Base-by-base conservation (phyloP, 163 green algal species). In the Chlamydomonas reinhardtii region DNA sequence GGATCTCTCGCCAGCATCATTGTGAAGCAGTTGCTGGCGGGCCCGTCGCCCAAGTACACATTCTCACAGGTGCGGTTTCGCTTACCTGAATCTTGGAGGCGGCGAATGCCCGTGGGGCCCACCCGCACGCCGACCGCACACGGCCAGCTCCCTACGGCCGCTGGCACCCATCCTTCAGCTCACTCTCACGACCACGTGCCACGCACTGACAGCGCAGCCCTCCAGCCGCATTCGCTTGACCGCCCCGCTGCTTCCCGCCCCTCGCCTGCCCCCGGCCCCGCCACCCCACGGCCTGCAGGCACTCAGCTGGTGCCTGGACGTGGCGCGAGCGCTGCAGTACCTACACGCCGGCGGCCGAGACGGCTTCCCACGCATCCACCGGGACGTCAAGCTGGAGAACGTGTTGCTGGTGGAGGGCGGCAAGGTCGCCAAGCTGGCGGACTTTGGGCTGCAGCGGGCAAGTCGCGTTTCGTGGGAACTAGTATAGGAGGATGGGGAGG, bases 351-450 rank as follows among this genome's bases (percentile, higher is more conserved):
- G 80, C 35, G 80, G 80, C 9, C 68, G 61, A 19, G 80, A 79
- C 29, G 80, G 80, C 19, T 64, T 32, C 15, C 78, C 78, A 5
- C 78, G 78, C 52, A 71, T 85, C 12, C 80, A 86, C 70, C 80
- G 80, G 3, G 80, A 86, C 34, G 70, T 85, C 32, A 85, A 85
- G 59, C 77, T 85, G 11, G 78, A 85, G 34, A 85, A 85, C 32
- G 78, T 85, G 24, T 68, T 85, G 22, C 78, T 85, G 24, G 76
- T 48, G 11, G 78, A 37, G 0, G 78, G 78, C 15, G 37, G 66
- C 37, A 27, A 20, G 17, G 43, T 54, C 1, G 78, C 78, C 31
- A 85, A 85, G 68, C 78, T 85, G 31, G 78, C 78, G 25, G 78
- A 85, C 52, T 85, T 85, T 14, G 78, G 78, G 43, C 52, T 85